Base-by-base conservation (phyloP, 1,284 basidiomycete species). In the Takashimella tepidaria region DNA sequence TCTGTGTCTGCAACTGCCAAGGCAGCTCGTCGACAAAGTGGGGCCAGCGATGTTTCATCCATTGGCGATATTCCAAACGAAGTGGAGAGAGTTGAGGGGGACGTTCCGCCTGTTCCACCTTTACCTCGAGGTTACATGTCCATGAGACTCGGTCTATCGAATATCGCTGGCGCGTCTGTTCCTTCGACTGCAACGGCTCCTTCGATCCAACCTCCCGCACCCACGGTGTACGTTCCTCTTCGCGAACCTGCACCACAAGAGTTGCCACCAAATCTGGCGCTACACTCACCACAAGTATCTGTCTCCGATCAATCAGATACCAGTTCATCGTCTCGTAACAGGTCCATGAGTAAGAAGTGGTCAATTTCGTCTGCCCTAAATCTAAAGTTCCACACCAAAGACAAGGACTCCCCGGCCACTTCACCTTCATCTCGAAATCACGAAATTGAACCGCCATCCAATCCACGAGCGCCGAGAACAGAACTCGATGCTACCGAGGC, bases 91-190 rank as follows among this genome's bases (percentile, higher is more conserved):
- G 20, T 42, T 11, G 83, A 84, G 56, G 74, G 51, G 8, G 59
- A 62, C 41, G 92, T 97, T 5, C 95, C 96, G 1, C 95, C 95
- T 21, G 96, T 98, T 1, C 95, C 95, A 27, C 95, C 96, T 43
- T 77, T 98, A 20, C 95, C 95, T 37, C 97, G 96, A 76, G 89
- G 92, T 62, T 92, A 86, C 75, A 84, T 85, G 58, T 86, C 89
- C 5, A 67, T 72, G 66, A 52, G 62, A 37, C 63, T 67, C 44
- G 62, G 63, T 13, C 47, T 69, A 16, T 46, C 63, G 4, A 52
- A 48, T 3, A 50, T 54, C 20, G 53, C 48, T 10, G 55, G 57
- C 45, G 55, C 54, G 19, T 62, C 58, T 19, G 45, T 59, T 50
- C 61, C 49, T 31, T 60, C 45, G 5, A 53, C 51, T 5, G n/a